phyloP scores from a whole-genome alignment of 352 stramenopile species.

The Pythium brachiatum region DNA sequence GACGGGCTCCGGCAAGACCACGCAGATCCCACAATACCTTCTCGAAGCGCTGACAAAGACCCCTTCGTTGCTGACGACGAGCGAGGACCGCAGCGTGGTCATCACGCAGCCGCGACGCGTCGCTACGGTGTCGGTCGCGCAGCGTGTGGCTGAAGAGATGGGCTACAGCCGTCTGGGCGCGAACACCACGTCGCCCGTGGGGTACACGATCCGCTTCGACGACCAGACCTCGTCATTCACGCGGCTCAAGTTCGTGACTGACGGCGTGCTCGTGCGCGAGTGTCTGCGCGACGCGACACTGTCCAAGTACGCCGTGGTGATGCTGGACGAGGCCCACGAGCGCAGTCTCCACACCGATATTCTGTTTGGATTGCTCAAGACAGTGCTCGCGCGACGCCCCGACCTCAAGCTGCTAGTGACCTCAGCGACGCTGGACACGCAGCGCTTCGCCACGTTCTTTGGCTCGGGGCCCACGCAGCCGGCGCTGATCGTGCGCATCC shows the following conservation, averaged over 20 bases:
- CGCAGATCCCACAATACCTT: constrained; percentile 81
- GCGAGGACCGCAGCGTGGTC: constrained; percentile 41
- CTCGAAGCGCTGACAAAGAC: constrained; percentile 32
- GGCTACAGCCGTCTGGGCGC: constrained; percentile 38
- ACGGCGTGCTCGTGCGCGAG: constrained; percentile 81
- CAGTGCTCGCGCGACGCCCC: constrained; percentile 54
- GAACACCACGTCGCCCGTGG: constrained; percentile 47
- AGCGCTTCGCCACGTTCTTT: constrained; percentile 91
- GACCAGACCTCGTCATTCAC: constrained; percentile 69
- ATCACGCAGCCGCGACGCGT: constrained; percentile 95
- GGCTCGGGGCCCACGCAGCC: constrained; percentile 9
- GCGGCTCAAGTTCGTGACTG: constrained; percentile 83
- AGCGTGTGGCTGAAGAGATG: constrained; percentile 97
- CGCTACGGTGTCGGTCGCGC: constrained; percentile 96
- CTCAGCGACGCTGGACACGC: constrained; percentile 88
- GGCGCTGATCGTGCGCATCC: constrained; percentile 88
- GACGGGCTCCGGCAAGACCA: constrained; percentile 97
- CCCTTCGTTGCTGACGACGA: constrained; percentile 36
- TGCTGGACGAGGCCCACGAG: constrained; percentile 98
- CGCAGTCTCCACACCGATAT: constrained; percentile 98
- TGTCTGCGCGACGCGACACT: constrained; percentile 76
- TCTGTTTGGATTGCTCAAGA: constrained; percentile 93
- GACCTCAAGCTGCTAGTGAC: constrained; percentile 94
- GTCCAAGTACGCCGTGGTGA: constrained; percentile 83
- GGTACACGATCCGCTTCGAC: constrained; percentile 99